Conservation (phyloP, 73 alveolate species). For the Uronychia setigera region DNA sequence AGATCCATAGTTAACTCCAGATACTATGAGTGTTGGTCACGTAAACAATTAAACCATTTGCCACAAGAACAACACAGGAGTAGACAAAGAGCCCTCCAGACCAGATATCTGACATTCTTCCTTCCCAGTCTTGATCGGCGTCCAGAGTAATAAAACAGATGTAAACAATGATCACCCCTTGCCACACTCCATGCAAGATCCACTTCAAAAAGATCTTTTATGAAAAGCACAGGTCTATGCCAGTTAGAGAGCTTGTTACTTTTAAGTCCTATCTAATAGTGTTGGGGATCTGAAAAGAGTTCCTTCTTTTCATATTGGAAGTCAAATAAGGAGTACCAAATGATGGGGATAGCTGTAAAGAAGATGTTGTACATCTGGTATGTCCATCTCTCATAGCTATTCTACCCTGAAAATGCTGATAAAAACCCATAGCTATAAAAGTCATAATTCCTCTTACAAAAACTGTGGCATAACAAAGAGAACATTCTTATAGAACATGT, state of each 20-base stretch:
- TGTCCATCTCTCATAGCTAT: conserved; percentile 85
- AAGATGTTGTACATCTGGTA: conserved; percentile 90
- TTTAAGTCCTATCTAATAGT: conserved; percentile 69
- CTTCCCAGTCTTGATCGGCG: conserved; percentile 15
- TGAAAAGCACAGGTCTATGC: conserved; percentile 56
- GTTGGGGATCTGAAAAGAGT: conserved; percentile 61
- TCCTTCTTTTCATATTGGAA: conserved; percentile 61
- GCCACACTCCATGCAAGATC: conserved; percentile 80
- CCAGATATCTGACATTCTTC: conserved; percentile 73
- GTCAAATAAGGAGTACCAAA: conserved; percentile 91
- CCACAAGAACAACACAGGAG: conserved; percentile 85
- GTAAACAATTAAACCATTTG: conserved; percentile 78
- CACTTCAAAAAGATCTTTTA: conserved; percentile 79
- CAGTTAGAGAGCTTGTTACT: background rate
- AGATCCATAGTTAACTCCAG: conserved; percentile 19
- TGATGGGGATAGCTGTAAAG: conserved; percentile 88
- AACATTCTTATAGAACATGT: conserved; percentile 94
- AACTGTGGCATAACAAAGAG: conserved; percentile 93
- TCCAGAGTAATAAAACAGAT: conserved; percentile 64
- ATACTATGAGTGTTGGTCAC: conserved; percentile 30
- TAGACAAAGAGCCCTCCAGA: conserved; percentile 84
- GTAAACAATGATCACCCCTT: conserved; percentile 66
- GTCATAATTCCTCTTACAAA: conserved; percentile 26
- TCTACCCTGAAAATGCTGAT: conserved; percentile 86
- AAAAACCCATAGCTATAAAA: conserved; percentile 77